phyloP scores from a whole-genome alignment of 352 stramenopile genomes.

The Hyaloperonospora brassicae region DNA sequence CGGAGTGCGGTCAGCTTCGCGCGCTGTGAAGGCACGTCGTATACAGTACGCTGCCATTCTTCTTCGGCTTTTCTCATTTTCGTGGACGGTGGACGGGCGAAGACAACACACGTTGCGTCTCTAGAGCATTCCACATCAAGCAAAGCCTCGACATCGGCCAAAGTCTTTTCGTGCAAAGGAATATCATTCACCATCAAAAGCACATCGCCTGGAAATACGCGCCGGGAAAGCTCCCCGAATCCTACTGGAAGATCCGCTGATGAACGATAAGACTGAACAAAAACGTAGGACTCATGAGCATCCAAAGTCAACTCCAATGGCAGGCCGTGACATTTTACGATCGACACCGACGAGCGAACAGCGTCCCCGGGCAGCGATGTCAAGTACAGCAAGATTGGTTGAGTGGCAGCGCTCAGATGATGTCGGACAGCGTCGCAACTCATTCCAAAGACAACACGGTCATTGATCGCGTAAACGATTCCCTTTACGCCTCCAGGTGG shows the following conservation, averaged over 20 bases:
- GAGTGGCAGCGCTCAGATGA: constrained; percentile 26
- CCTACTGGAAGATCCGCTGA: constrained; percentile 23
- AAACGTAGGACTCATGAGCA: constrained; percentile 30
- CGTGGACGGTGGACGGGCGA: constrained; percentile 29
- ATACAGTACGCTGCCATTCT: constrained; percentile 21
- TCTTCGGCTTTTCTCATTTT: constrained; percentile 35
- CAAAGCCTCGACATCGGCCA: constrained; percentile 34
- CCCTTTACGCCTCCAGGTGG: constrained; percentile 8
- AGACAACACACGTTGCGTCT: constrained; percentile 31
- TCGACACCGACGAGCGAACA: constrained; percentile 52
- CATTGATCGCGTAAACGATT: constrained; percentile 50
- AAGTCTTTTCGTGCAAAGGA: constrained; percentile 19
- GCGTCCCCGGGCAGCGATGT: constrained; percentile 40
- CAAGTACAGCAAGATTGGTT: constrained; percentile 39
- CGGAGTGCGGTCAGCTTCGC: constrained; percentile 22
- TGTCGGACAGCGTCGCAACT: constrained; percentile 29
- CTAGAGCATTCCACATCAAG: constrained; percentile 19
- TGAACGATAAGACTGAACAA: constrained; percentile 38
- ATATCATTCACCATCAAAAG: constrained; percentile 44
- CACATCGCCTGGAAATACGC: constrained; percentile 64
- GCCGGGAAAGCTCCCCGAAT: constrained; percentile 46
- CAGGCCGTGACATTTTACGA: constrained; percentile 43
- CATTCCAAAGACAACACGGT: constrained; percentile 41
- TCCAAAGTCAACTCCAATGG: constrained; percentile 35
- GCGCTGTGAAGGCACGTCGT: constrained; percentile 28